A percentile compares a stretch with the other conserved stretches of the same genome.
Conservation (phyloP, 352 stramenopile genomes). For the Globisporangium carolinianum region DNA sequence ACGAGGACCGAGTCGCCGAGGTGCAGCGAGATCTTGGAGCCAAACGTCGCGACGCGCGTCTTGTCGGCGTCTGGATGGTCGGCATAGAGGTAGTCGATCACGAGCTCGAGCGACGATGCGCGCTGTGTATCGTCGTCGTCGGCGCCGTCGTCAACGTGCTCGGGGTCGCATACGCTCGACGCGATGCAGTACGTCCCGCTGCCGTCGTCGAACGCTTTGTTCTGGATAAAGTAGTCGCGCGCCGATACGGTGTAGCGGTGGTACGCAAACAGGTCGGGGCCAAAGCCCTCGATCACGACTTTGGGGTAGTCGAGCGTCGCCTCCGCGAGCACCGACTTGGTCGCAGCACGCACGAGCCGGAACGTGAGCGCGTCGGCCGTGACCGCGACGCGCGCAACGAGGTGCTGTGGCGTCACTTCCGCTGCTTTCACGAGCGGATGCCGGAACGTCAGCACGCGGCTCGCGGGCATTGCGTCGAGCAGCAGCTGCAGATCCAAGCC, state of each 20-base stretch:
- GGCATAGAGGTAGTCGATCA: slow-evolving; percentile 64
- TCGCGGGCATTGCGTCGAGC: slow-evolving; percentile 41
- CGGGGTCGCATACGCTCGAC: slow-evolving; percentile 46
- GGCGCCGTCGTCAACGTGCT: slow-evolving; percentile 1
- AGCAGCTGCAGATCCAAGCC: slow-evolving; percentile 42
- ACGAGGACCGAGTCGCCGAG: slow-evolving; percentile 66
- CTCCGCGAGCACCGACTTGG: slow-evolving; percentile 56
- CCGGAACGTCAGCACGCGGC: slow-evolving; percentile 72
- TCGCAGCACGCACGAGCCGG: slow-evolving; percentile 55
- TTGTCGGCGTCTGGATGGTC: slow-evolving; percentile 49
- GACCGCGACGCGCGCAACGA: slow-evolving; percentile 46
- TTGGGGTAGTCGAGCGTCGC: slow-evolving; percentile 38
- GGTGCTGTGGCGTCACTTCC: slow-evolving; percentile 44
- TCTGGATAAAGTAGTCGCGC: slow-evolving; percentile 75
- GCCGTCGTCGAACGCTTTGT: slow-evolving; percentile 30
- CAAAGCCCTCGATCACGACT: slow-evolving; percentile 65
- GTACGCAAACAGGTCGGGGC: slow-evolving; percentile 72
- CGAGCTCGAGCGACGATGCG: slow-evolving; percentile 33
- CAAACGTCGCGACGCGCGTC: slow-evolving; percentile 48
- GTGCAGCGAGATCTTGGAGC: slow-evolving; percentile 59
- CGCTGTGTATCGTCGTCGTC: slow-evolving; percentile 9
- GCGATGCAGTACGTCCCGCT: slow-evolving; percentile 60
- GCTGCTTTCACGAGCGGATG: slow-evolving; percentile 50
- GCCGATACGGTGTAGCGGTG: slow-evolving; percentile 68
- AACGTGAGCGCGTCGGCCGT: slow-evolving; percentile 58